Base-by-base conservation (phyloP, 352 stramenopile species). In the Thalassiosira allenii region DNA sequence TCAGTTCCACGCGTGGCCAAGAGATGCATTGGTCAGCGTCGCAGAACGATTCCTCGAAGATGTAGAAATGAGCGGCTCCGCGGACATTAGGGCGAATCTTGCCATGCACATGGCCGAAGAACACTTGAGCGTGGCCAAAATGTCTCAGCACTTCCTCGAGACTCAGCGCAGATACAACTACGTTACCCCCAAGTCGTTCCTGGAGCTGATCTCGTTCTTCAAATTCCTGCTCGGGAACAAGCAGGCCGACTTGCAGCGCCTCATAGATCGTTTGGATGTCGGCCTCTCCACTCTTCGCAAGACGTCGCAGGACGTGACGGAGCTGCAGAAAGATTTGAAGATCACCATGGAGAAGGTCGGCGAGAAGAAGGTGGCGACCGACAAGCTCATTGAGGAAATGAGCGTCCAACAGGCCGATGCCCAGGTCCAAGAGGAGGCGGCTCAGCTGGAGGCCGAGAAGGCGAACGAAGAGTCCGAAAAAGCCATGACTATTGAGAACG, bases 161-260 rank as follows among this genome's bases (percentile, higher is more conserved):
- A 97, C 95, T 4, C 96, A 98, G 79, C 90, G 96, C 0, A 92
- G 97, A 5, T 98, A 98, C 94, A 99, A 99, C 84, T 99, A 99
- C 83, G 96, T 98, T 58, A 99, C 97, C 43, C 97, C 97, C 4
- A 99, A 99, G 90, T 98, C 94, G 75, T 99, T 98, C 89, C 90
- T 99, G 23, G 97, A 99, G 87, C 89, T 99, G 11, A 99, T 99
- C 52, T 95, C 90, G 33, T 98, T 99, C 73, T 99, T 99, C 92
- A 98, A 98, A 83, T 97, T 98, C 73, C 74, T 99, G 41, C 91
- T 99, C 23, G 95, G 94, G 63, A 94, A 97, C 62, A 98, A 99
- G 61, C 97, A 98, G 69, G 91, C 95, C 49, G 94, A 98, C 47
- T 96, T 98, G 75, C 96, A 98, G 68, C 91, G 93, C 1, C 96